These are phyloP conservation scores for Ilyonectria sp. DNA, from an alignment of 2,329 filamentous ascomycete genomes.

Conservation along the genomic window DNA sequence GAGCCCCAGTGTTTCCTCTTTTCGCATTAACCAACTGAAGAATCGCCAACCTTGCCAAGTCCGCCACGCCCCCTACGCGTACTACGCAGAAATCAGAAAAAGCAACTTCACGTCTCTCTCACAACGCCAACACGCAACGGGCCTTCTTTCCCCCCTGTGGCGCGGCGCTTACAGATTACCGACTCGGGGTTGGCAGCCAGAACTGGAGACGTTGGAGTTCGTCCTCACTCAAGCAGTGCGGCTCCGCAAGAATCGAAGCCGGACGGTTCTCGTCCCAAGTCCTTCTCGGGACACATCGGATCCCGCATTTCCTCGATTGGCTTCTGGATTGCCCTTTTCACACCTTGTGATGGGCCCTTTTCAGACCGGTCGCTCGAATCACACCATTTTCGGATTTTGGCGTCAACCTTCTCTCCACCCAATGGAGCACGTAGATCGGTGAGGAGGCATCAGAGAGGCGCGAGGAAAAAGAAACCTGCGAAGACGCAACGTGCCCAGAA, in stretches of 20 bases:
- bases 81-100: constrained; percentile 32
- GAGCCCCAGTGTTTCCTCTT: constrained; percentile 23
- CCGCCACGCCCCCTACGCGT: constrained; percentile 7
- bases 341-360: constrained; percentile 7
- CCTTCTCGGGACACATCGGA: constrained; percentile 34
- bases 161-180: constrained; percentile 21
- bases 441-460: background rate
- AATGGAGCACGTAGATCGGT: constrained; percentile 7
- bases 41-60: constrained; percentile 18
- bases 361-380: constrained; percentile 6
- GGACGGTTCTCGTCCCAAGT: constrained; percentile 35
- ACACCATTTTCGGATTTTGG: constrained; percentile 29
- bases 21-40: constrained; percentile 12
- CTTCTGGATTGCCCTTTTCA: constrained; percentile 3
- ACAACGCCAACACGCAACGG: constrained; percentile 14
- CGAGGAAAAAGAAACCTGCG: background rate
- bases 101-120: constrained; percentile 13
- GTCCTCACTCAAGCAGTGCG: constrained; percentile 19
- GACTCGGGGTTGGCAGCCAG: background rate
- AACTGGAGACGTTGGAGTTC: background rate
- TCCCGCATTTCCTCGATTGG: constrained; percentile 14
- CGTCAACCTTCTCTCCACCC: constrained; percentile 5
- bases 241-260: constrained; percentile 23
- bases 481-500: constrained; percentile 16
- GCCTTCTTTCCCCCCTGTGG: background rate